Evolutionary conservation across 371 early-diverging fungal species (phyloP).

Genomic region (Rhizomucor pusillus): DNA sequence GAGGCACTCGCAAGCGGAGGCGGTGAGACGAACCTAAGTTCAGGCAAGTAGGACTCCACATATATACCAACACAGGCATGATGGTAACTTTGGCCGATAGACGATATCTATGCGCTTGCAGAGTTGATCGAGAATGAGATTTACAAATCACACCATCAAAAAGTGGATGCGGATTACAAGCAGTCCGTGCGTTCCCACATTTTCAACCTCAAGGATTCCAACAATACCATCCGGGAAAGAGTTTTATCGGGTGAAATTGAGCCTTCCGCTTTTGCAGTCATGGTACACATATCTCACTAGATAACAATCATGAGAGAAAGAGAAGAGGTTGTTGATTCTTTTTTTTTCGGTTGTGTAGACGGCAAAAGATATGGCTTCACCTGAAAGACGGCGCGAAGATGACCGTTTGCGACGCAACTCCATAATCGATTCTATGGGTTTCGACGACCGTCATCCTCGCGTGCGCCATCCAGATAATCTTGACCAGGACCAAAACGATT

Average conservation of each 20-base stretch:
- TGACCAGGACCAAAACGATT: conserved; percentile 9
- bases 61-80: too few species aligned
- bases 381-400: conserved; percentile 12
- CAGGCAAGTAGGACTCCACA: too few species aligned
- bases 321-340: neutral
- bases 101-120: conserved; percentile 9
- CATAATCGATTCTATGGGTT: conserved; percentile 18
- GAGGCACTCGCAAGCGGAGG: too few species aligned
- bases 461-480: conserved; percentile 19
- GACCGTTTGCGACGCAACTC: conserved; percentile 23
- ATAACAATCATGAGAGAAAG: neutral
- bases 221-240: conserved; percentile 13
- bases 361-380: conserved; percentile 19
- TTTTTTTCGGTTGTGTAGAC: neutral
- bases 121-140: conserved; percentile 16
- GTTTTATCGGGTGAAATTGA: conserved; percentile 14
- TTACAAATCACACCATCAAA: conserved; percentile 4
- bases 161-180: conserved; percentile 18
- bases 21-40: too few species aligned
- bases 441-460: conserved; percentile 17
- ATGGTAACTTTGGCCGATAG: neutral
- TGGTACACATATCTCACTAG: conserved; percentile 8
- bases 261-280: conserved; percentile 12
- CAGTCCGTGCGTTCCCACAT: conserved; percentile 19
- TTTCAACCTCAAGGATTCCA: conserved; percentile 20